Conservation (phyloP, 129 eudicot species). For the Pseudognaphalium luteoalbum region DNA sequence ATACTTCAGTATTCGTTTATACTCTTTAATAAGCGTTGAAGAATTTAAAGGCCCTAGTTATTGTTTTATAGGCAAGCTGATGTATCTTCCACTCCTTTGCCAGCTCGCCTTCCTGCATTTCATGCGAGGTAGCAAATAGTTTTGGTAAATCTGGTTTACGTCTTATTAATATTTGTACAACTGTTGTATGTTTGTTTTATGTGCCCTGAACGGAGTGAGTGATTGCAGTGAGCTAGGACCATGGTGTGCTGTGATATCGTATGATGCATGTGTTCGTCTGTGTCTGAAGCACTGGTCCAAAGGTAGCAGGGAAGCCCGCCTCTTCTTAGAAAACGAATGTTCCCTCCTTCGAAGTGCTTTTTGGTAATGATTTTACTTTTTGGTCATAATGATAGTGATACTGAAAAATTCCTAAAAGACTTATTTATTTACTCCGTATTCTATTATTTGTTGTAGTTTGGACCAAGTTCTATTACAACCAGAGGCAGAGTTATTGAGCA, state of each 20-base stretch:
- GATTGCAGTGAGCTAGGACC: slow-evolving; percentile 67
- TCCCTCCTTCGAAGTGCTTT: slow-evolving; percentile 60
- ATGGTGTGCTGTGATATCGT: slow-evolving; percentile 69
- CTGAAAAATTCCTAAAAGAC: not conserved
- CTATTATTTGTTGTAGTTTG: slow-evolving; percentile 41
- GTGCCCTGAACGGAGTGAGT: not conserved
- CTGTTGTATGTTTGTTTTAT: slow-evolving; percentile 11
- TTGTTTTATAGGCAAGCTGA: slow-evolving; percentile 36
- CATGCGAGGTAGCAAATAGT: slow-evolving; percentile 58
- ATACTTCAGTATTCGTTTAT: not conserved
- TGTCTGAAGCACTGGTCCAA: slow-evolving; percentile 70
- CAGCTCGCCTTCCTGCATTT: slow-evolving; percentile 55
- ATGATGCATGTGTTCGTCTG: slow-evolving; percentile 82
- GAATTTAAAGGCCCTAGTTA: slow-evolving; percentile 5
- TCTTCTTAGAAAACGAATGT: slow-evolving; percentile 72
- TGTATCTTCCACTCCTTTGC: slow-evolving; percentile 38
- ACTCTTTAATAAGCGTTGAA: not conserved
- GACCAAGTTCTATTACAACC: slow-evolving; percentile 63
- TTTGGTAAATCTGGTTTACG: not conserved
- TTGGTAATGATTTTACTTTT: slow-evolving; percentile 38
- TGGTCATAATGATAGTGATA: not conserved
- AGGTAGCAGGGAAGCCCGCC: slow-evolving; percentile 63
- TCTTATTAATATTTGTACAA: not conserved
- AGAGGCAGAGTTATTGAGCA: slow-evolving; percentile 67
- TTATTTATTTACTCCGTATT: not conserved